Base-by-base conservation (phyloP, 257 asterid species). In the Solanum megistacrolobum region DNA sequence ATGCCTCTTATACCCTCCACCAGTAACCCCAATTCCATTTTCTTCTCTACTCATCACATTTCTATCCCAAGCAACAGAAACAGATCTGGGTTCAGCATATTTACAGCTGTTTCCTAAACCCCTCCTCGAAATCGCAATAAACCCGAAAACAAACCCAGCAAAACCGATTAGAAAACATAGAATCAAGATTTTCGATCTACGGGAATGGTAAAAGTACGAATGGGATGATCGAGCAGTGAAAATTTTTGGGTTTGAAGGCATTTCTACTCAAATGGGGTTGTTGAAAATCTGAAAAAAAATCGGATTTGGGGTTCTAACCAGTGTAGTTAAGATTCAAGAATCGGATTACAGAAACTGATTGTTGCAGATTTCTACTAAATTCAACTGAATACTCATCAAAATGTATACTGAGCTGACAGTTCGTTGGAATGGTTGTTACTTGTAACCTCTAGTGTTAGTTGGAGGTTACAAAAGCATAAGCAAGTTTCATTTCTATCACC, bases 231-330 rank as follows among this genome's bases (percentile, higher is more conserved):
- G 92, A 52, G 97, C 95, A 88, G 94, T 48, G 92, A 94, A 93
- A 83, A 89, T 32, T 86, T 97, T 97, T 14, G 96, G 98, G 78
- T 98, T 94, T 74, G 98, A 90, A 55, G 98, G 98, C 98, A 94
- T 95, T 86, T 89, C 32, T 27, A 43, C 12, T 1, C 14, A 43
- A 46, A 81, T 20, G 41, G 69, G 6, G 27, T 81, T 46, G 9
- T 81, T 48, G 16, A 31, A 9, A 48, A 81, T 16, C 21, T 13
- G 9, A 4, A 8, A 2, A 14, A 16, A 2, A 34, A 14, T 14
- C 8, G 21, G 0, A 14, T 48, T 48, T 48, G 60, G 20, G 20
- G 20, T 46, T 46, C 16, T 46, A 46, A 46, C 55, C 55, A 46
- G 55, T 46, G 55, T 13, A 46, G 55, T 46, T 46, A 14, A 29